Evolutionary conservation across 2,329 filamentous ascomycete species (phyloP), one percentile per base, ranked within the genome.

Genomic region (Aureobasidium zeae): DNA sequence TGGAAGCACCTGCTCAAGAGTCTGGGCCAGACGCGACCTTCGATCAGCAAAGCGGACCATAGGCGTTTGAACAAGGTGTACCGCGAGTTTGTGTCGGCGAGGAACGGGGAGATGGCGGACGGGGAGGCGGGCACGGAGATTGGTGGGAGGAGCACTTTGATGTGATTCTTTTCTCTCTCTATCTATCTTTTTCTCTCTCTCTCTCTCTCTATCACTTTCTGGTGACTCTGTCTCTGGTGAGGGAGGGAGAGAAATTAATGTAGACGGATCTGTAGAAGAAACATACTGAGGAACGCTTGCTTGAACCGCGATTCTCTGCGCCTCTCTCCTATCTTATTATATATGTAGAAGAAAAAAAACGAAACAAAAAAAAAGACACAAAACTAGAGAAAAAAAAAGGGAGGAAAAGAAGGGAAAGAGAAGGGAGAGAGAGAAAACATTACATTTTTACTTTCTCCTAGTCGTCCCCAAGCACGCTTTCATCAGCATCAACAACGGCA

Each of bases 81-180:
- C 60, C 71, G 74, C 12, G 91, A 98, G 65, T 98, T 98, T 69
- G 81, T 95, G 0, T 84, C 86, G 3, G 88, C 87, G 0, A 74
- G 91, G 53, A 94, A 88, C 62, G 91, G 91, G 6, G 88, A 96
- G 68, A 87, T 98, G 86, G 86, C 81, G 48, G 89, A 83, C 63
- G 91, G 91, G 2, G 86, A 96, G 64, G 87, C 84, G 0, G 84
- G 83, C 45, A 93, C 81, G 62, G 91, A 96, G 64, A 79, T 98
- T 65, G 91, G 91, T 6, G 91, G 88, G 11, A 72, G 91, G 59
- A 89, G 83, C 55, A 96, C 87, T 65, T 70, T 98, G 29, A 42
- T 42, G 38, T 42, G 31, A 25, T 25, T n/a, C n/a, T n/a, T n/a
- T n/a, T n/a, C n/a, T n/a, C n/a, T n/a, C n/a, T n/a, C n/a, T n/a